A percentile compares a stretch with the other conserved stretches of the same genome.
Conservation (phyloP, 2,329 filamentous ascomycete species). For the Ceratocystis diversiconidia region DNA sequence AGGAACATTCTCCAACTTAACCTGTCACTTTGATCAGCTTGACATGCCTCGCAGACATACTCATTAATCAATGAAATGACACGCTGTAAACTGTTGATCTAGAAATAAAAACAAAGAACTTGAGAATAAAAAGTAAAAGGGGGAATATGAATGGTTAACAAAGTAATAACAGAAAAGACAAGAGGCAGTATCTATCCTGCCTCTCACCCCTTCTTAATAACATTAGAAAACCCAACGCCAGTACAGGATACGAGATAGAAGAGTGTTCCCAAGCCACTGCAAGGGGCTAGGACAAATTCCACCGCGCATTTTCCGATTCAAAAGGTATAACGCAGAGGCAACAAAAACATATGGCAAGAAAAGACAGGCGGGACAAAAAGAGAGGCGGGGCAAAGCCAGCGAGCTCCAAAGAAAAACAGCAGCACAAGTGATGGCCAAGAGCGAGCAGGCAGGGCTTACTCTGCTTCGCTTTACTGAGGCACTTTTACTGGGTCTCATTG, state of each 20-base stretch:
- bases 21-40: too few relatives aligned
- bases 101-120: conserved; percentile 5
- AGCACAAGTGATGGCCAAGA: conserved; percentile 32
- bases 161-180: conserved; percentile 17
- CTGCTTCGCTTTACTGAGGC: neutral
- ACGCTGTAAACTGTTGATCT: neutral
- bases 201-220: conserved; percentile 11
- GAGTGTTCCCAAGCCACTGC: conserved; percentile 7
- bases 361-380: conserved; percentile 10
- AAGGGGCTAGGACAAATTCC: conserved; percentile 15
- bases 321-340: conserved; percentile 18
- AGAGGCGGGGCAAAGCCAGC: neutral
- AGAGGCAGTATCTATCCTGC: conserved; percentile 11
- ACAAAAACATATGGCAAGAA: conserved; percentile 14
- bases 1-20: too few relatives aligned
- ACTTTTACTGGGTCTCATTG: conserved; percentile 33
- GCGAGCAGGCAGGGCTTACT: conserved; percentile 26
- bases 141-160: conserved; percentile 18
- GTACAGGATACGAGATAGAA: conserved; percentile 16
- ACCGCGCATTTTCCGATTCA: conserved; percentile 16
- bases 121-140: conserved; percentile 12
- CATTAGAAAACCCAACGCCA: conserved; percentile 18
- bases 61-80: conserved; percentile 24
- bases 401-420: conserved; percentile 24
- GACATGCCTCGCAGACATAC: too few relatives aligned